phyloP scores from a whole-genome alignment of 2,329 filamentous ascomycete species.

The Fusarium cicatricum region DNA sequence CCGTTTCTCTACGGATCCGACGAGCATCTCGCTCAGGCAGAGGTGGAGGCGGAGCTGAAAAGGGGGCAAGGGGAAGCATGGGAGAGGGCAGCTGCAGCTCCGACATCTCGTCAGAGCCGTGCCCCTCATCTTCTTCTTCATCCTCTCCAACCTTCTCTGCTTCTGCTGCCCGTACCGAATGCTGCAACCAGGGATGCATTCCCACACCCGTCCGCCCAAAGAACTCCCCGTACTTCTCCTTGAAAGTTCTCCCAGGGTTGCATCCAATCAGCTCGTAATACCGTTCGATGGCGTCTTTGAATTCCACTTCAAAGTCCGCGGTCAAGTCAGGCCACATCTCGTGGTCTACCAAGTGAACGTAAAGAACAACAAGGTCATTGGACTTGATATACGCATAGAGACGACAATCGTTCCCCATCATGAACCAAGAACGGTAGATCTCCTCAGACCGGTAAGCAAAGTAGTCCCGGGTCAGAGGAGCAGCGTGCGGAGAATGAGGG shows the following conservation, averaged over 20 bases:
- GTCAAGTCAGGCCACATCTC: background rate
- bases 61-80: background rate
- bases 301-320: background rate
- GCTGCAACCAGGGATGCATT: conserved; percentile 7
- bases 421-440: conserved; percentile 35
- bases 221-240: background rate
- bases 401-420: background rate
- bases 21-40: background rate
- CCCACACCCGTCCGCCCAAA: conserved; percentile 2
- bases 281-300: background rate
- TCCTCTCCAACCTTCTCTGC: background rate
- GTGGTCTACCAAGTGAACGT: conserved; percentile 10
- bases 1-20: background rate
- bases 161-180: background rate
- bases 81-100: background rate
- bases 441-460: conserved; percentile 37
- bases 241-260: background rate
- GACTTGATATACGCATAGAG: background rate
- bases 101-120: background rate
- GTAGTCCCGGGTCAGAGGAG: conserved; percentile 17
- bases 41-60: background rate
- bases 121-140: too few species aligned
- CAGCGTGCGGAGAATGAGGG: conserved; percentile 4
- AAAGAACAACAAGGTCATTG: background rate
- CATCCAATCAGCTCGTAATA: background rate